Conservation (phyloP, 768 basidiomycete species). For the Asterophora lycoperdoides region DNA sequence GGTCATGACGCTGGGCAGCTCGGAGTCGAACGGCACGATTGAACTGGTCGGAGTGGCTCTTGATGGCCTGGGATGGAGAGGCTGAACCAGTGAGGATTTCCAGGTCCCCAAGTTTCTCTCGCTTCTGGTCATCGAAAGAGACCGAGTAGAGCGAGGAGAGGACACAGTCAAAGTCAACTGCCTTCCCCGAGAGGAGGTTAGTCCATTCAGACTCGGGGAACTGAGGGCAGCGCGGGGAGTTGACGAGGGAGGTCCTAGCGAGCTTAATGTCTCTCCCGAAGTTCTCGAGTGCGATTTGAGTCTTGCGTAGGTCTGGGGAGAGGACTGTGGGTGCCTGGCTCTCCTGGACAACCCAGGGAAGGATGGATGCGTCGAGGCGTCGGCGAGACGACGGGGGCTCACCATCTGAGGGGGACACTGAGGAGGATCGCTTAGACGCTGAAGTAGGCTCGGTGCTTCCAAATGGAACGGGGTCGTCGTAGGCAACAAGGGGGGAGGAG, state of each 20-base stretch:
- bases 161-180: slow-evolving; percentile 26
- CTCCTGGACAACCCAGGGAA: slow-evolving; percentile 2
- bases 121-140: background rate
- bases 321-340: background rate
- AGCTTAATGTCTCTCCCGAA: slow-evolving; percentile 11
- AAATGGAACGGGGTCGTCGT: too few species aligned
- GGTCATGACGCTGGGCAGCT: background rate
- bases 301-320: slow-evolving; percentile 10
- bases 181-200: too few species aligned
- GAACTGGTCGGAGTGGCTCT: slow-evolving; percentile 17
- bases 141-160: slow-evolving; percentile 18
- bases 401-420: background rate
- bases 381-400: background rate
- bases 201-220: slow-evolving; percentile 24
- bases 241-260: slow-evolving; percentile 12
- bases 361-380: background rate
- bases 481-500: background rate
- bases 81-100: background rate
- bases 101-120: too few species aligned
- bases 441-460: background rate
- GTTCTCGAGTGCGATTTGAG: slow-evolving; percentile 9
- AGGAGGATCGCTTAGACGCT: background rate
- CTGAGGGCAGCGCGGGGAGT: too few species aligned
- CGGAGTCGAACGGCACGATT: slow-evolving; percentile 19
- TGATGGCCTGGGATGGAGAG: slow-evolving; percentile 10